Evolutionary conservation across 202 grass and related monocot species (phyloP), one percentile per base, ranked within the genome.

Genomic region (Setaria viridis): DNA sequence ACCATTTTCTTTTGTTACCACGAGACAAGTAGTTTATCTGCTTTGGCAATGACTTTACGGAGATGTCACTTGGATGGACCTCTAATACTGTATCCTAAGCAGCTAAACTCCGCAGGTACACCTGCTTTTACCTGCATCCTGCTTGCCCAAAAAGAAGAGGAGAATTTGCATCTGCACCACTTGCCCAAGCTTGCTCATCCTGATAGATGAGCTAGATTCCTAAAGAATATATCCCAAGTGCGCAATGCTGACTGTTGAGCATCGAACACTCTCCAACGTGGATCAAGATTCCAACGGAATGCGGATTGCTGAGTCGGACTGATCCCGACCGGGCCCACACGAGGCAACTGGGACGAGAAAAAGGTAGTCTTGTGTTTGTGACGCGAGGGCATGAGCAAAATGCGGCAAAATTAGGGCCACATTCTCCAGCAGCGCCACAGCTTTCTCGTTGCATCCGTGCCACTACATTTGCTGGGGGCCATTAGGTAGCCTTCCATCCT

Each of bases 231-330:
- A 41, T 6, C 5, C 4, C 39, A 4, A 5, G 34, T 34, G 80
- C 14, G 21, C 51, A 14, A 20, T 47, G 80, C 67, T 59, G 80
- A 59, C 9, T 59, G n/a, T 81, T 42, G 65, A 70, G 79, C 79
- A 81, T 15, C 46, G 11, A 79, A 43, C 42, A 69, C 19, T 1
- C 80, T 47, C 29, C 45, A 17, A 65, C 63, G 78, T 72, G 34
- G 37, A 20, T 30, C 29, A 58, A 73, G 65, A 73, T 78, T 90
- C 72, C 19, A 25, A 51, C 55, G 55, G 55, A 62, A 29, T 25
- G 57, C 54, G 66, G 79, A 72, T 67, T 60, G 88, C 79, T 82
- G 83, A 90, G 56, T 72, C 81, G 66, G 88, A 90, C 34, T 55
- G 83, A 78, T 82, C 72, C 63, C 70, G 25, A 32, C 9, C 8